A percentile compares a stretch with the other conserved stretches of the same genome.
phyloP scores from a whole-genome alignment of 2,329 filamentous ascomycete species.

The Diplodia corticola region DNA sequence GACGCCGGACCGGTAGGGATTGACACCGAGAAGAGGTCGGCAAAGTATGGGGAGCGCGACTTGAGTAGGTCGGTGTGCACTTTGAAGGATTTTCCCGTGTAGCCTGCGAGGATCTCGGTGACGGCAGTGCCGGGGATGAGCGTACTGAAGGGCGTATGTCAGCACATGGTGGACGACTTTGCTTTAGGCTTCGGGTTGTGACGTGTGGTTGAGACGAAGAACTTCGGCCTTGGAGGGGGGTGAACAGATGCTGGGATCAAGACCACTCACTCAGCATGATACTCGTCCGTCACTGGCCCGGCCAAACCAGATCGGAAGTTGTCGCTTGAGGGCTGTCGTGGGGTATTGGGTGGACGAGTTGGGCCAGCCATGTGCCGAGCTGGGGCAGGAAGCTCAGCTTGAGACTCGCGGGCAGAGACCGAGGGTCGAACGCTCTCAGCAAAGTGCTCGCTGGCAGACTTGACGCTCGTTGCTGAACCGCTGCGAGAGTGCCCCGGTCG shows the following conservation, averaged over 20 bases:
- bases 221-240: too few species aligned
- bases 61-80: slow-evolving; percentile 31
- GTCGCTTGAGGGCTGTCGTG: slow-evolving; percentile 1
- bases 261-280: slow-evolving; percentile 10
- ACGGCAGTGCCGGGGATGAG: slow-evolving; percentile 16
- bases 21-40: slow-evolving; percentile 24
- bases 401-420: slow-evolving; percentile 13
- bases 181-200: too few species aligned
- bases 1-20: background rate
- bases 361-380: background rate
- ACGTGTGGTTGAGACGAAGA: background rate
- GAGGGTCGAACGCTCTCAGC: slow-evolving; percentile 10
- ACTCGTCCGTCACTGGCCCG: background rate
- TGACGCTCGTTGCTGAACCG: slow-evolving; percentile 4
- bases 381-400: slow-evolving; percentile 14
- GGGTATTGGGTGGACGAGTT: slow-evolving; percentile 15
- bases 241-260: background rate
- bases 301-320: slow-evolving; percentile 18
- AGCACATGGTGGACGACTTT: background rate
- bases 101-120: slow-evolving; percentile 30
- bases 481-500: background rate
- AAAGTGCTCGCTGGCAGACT: slow-evolving; percentile 1
- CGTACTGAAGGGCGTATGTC: background rate
- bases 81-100: slow-evolving; percentile 30
- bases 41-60: slow-evolving; percentile 32